Conservation (phyloP, 257 asterid species). For the Nicotiana tabacum region DNA sequence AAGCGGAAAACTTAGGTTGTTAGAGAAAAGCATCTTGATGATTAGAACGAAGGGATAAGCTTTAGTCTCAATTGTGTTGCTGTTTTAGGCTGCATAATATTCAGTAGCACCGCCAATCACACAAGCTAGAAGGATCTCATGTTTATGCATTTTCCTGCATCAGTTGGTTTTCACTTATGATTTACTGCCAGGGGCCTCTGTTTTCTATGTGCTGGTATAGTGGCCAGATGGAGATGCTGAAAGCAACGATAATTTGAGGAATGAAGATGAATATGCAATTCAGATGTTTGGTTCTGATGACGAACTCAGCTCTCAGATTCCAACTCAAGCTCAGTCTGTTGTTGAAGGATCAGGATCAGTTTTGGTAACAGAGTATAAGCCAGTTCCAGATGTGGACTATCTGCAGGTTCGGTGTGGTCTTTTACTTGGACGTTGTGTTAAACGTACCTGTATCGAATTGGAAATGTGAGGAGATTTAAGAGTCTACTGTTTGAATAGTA, state of each 20-base stretch:
- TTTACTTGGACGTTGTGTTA: not conserved
- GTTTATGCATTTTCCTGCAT: conserved; percentile 26
- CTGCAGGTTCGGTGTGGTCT: conserved; percentile 60
- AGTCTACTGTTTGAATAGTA: not conserved
- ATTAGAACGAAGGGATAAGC: not conserved
- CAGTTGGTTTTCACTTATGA: conserved; percentile 87
- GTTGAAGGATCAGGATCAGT: conserved; percentile 84
- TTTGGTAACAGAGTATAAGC: conserved; percentile 63
- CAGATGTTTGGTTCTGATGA: conserved; percentile 76
- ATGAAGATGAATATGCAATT: conserved; percentile 42
- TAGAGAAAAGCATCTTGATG: not conserved
- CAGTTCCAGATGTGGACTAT: conserved; percentile 89
- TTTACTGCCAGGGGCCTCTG: conserved; percentile 90
- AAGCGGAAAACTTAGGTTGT: not conserved
- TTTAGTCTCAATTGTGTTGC: not conserved
- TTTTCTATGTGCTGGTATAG: conserved; percentile 95
- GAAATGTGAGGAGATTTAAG: not conserved
- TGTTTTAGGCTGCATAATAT: not conserved
- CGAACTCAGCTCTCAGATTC: conserved; percentile 60
- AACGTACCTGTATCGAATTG: not conserved
- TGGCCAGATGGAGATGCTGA: conserved; percentile 62
- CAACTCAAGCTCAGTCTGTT: conserved; percentile 78
- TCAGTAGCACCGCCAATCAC: not conserved
- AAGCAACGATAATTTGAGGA: conserved; percentile 27
- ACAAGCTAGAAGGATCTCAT: not conserved